Percentiles rank a stretch among this genome's conserved stretches.
phyloP scores from a whole-genome alignment of 768 basidiomycete species.

The Lyophyllum decastes region DNA sequence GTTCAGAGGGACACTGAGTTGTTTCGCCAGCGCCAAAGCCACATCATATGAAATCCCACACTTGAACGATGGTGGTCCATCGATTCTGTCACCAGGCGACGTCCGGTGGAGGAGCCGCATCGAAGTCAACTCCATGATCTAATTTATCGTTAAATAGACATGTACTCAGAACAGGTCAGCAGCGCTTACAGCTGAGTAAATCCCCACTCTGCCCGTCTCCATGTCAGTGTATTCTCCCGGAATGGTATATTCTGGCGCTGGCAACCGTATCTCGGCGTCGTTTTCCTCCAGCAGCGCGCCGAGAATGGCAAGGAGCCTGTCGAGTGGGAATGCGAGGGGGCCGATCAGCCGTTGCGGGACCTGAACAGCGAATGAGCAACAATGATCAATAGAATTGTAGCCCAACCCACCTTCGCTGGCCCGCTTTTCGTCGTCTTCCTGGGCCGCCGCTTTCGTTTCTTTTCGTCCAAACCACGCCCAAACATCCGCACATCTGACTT shows the following conservation, averaged over 20 bases:
- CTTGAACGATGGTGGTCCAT: constrained; percentile 73
- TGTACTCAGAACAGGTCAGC: neutral
- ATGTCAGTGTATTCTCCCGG: constrained; percentile 77
- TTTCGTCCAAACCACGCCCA: constrained; percentile 70
- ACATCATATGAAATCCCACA: constrained; percentile 67
- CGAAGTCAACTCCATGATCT: constrained; percentile 70
- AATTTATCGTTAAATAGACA: constrained; percentile 1
- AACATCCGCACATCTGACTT: constrained; percentile 85
- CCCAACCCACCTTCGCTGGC: constrained; percentile 31
- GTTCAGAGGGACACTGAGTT: constrained; percentile 58
- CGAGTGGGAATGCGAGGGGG: constrained; percentile 76
- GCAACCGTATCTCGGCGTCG: constrained; percentile 49
- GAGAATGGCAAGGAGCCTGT: constrained; percentile 78
- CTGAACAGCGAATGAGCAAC: constrained; percentile 30
- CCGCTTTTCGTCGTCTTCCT: constrained; percentile 41
- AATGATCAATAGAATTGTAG: neutral
- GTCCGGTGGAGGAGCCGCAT: constrained; percentile 70
- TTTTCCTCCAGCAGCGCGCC: constrained; percentile 79
- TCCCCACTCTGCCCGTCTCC: constrained; percentile 63
- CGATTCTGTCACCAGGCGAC: constrained; percentile 59
- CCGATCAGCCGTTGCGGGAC: constrained; percentile 79
- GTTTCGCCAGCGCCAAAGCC: constrained; percentile 54
- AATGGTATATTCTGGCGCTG: constrained; percentile 46
- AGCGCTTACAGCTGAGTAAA: constrained; percentile 57
- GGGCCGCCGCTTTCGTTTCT: constrained; percentile 52